Conservation (phyloP, 2,329 filamentous ascomycete genomes). For the Colletotrichum chrysophilum region DNA sequence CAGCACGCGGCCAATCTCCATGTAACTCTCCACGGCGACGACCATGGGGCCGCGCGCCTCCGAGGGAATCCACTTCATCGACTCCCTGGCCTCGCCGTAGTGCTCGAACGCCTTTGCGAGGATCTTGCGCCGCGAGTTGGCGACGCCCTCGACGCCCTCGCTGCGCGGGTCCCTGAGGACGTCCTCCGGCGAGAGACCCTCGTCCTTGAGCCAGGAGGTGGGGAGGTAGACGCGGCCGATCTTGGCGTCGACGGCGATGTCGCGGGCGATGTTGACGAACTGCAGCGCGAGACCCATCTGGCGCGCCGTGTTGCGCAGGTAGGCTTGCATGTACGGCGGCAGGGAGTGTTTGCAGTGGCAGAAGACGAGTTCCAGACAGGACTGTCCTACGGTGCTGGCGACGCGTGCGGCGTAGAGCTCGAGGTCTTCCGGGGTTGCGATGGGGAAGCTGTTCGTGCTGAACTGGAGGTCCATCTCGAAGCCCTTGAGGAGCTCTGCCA, state of each 20-base stretch:
- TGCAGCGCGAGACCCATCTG: constrained; percentile 78
- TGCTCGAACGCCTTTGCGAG: constrained; percentile 66
- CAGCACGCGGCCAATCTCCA: constrained; percentile 75
- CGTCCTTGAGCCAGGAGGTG: constrained; percentile 64
- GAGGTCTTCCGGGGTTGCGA: constrained; percentile 62
- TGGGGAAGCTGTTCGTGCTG: constrained; percentile 50
- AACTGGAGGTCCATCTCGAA: constrained; percentile 74
- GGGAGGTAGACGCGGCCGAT: constrained; percentile 75
- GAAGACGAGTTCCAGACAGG: constrained; percentile 72
- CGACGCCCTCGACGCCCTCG: constrained; percentile 51
- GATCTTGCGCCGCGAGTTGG: constrained; percentile 56
- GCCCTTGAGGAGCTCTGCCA: constrained; percentile 69
- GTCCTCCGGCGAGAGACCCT: constrained; percentile 56
- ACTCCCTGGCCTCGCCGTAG: constrained; percentile 58
- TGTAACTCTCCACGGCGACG: constrained; percentile 76
- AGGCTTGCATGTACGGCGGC: constrained; percentile 34
- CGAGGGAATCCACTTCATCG: constrained; percentile 65
- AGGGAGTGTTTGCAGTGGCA: constrained; percentile 50
- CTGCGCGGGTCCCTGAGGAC: constrained; percentile 57
- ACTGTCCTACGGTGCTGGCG: constrained; percentile 73
- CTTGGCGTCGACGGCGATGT: constrained; percentile 70
- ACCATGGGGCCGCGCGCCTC: constrained; percentile 68
- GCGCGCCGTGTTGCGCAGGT: constrained; percentile 60
- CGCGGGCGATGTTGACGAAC: constrained; percentile 78
- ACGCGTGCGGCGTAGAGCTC: constrained; percentile 70